Evolutionary conservation across 805 yeast species (phyloP).

Genomic region (Peterozyma xylosa): DNA sequence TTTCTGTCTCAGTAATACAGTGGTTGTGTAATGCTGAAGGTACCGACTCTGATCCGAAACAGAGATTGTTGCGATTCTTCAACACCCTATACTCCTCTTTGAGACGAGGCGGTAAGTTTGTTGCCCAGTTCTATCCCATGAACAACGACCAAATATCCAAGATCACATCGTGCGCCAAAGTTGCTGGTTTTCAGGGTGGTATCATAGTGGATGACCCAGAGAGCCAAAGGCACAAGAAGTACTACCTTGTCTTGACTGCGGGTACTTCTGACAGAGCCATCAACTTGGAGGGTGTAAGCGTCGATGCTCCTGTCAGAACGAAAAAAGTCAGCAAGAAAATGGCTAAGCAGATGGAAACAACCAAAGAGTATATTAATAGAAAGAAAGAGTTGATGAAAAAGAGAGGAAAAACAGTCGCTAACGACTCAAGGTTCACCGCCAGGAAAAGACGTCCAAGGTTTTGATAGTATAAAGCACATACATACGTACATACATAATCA

Average conservation of each 20-base stretch:
- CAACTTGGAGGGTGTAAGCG: slow-evolving; percentile 71
- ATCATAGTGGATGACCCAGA: slow-evolving; percentile 91
- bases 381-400: slow-evolving; percentile 91
- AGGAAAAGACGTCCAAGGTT: slow-evolving; percentile 69
- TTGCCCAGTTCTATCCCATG: slow-evolving; percentile 93
- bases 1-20: slow-evolving; percentile 90
- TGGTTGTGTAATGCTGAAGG: slow-evolving; percentile 98
- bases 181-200: slow-evolving; percentile 95
- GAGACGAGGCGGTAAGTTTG: slow-evolving; percentile 93
- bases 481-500: too few species aligned
- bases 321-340: slow-evolving; percentile 38
- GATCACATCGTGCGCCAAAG: slow-evolving; percentile 78
- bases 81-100: slow-evolving; percentile 80
- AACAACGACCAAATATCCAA: slow-evolving; percentile 79
- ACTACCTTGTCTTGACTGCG: slow-evolving; percentile 83
- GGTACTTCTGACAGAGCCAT: slow-evolving; percentile 70
- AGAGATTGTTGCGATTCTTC: slow-evolving; percentile 74
- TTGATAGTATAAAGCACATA: slow-evolving; percentile 17
- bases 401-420: slow-evolving; percentile 85
- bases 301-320: slow-evolving; percentile 52
- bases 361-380: slow-evolving; percentile 74
- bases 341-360: slow-evolving; percentile 56
- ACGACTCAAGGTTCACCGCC: slow-evolving; percentile 87
- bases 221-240: slow-evolving; percentile 83
- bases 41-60: slow-evolving; percentile 72